Conservation (phyloP, 441 rosid species). For the Oxalis stricta region DNA sequence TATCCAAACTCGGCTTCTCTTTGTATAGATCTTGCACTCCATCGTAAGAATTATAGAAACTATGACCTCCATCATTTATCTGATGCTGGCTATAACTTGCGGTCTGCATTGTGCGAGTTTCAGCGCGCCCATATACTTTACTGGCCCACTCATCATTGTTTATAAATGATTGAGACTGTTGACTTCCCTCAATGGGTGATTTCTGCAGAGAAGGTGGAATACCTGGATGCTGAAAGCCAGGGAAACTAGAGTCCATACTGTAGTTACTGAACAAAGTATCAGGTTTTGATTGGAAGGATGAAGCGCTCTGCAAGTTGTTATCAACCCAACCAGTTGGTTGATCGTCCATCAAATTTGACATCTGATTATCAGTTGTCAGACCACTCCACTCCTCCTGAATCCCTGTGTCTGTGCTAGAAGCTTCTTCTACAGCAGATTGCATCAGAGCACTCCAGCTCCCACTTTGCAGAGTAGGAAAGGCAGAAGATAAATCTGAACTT, state of each 20-base stretch:
- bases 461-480: conserved; percentile 61
- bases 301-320: conserved; percentile 18
- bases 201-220: conserved; percentile 19
- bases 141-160: conserved; percentile 24
- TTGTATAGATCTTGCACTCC: conserved; percentile 7
- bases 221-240: conserved; percentile 36
- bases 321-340: conserved; percentile 28
- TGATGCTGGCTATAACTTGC: conserved; percentile 6
- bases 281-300: conserved; percentile 14
- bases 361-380: conserved; percentile 19
- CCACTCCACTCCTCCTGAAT: conserved; percentile 50
- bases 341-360: conserved; percentile 11
- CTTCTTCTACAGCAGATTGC: conserved; percentile 82
- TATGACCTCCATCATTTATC: conserved; percentile 5
- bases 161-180: conserved; percentile 21
- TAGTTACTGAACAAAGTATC: conserved; percentile 14
- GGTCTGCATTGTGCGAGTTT: conserved; percentile 8
- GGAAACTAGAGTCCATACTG: conserved; percentile 22
- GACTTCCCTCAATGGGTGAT: conserved; percentile 16
- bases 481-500: conserved; percentile 27
- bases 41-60: neutral
- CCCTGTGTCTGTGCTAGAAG: conserved; percentile 30
- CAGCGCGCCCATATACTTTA: conserved; percentile 14
- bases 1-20: conserved; percentile 12
- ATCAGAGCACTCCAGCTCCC: conserved; percentile 99